Percentiles rank a stretch among this genome's conserved stretches.
Conservation (phyloP, 345 rosid species). For the Carallia brachiata region DNA sequence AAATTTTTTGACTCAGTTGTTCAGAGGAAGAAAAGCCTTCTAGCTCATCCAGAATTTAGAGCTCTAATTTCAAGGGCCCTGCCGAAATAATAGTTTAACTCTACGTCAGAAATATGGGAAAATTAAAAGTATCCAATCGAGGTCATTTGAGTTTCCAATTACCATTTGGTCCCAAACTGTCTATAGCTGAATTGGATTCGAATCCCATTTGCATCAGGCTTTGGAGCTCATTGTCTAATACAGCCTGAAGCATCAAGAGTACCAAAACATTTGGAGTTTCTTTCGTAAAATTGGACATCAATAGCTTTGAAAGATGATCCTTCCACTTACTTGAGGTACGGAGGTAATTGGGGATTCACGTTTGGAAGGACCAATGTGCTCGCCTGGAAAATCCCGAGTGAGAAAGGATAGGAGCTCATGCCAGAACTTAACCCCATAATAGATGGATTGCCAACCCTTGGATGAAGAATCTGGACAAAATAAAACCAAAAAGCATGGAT, state of each 20-base stretch:
- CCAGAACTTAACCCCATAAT: constrained; percentile 45
- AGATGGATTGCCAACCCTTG: constrained; percentile 45
- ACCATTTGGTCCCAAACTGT: constrained; percentile 62
- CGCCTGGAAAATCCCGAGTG: constrained; percentile 46
- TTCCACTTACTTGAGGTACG: constrained; percentile 52
- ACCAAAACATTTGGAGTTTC: constrained; percentile 5
- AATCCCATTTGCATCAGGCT: constrained; percentile 74
- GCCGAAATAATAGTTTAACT: constrained; percentile 11
- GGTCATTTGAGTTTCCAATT: constrained; percentile 14
- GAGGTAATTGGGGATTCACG: constrained; percentile 56
- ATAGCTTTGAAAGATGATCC: neutral
- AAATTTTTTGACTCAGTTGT: constrained; percentile 24
- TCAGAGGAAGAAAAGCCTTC: constrained; percentile 20
- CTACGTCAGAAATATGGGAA: neutral
- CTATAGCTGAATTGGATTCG: constrained; percentile 55
- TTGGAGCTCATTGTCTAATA: constrained; percentile 65
- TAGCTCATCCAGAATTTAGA: constrained; percentile 28
- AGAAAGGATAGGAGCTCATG: constrained; percentile 42
- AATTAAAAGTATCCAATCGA: neutral
- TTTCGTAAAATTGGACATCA: neutral
- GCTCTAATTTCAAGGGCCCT: constrained; percentile 75
- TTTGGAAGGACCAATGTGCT: constrained; percentile 44
- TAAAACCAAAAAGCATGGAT: constrained; percentile 18
- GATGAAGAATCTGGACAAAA: constrained; percentile 52
- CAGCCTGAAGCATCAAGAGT: constrained; percentile 36